These are phyloP conservation scores for Aspergillus sp. DNA, from an alignment of 2,329 filamentous ascomycete genomes.

Conservation along the genomic window DNA sequence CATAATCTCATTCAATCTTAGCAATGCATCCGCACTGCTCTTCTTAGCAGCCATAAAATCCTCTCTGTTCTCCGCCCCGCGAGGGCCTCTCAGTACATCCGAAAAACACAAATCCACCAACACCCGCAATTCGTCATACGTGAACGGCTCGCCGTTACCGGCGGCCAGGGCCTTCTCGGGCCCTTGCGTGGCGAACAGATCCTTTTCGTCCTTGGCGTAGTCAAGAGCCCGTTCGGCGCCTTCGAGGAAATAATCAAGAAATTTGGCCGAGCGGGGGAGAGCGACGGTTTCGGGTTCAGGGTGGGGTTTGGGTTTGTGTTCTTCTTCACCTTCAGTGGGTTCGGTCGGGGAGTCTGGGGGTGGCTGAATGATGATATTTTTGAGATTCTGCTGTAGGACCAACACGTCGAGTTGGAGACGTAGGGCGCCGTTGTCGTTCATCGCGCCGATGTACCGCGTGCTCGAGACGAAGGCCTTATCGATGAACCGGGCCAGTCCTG, in stretches of 20 bases:
- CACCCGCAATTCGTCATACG: slow-evolving; percentile 39
- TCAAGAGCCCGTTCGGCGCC: slow-evolving; percentile 38
- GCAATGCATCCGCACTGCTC: slow-evolving; percentile 36
- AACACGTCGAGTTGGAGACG: slow-evolving; percentile 89
- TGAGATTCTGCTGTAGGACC: slow-evolving; percentile 91
- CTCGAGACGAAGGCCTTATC: slow-evolving; percentile 71
- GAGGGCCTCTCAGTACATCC: slow-evolving; percentile 34
- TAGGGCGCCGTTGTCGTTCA: slow-evolving; percentile 77
- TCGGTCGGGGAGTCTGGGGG: slow-evolving; percentile 4
- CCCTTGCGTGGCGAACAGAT: slow-evolving; percentile 30
- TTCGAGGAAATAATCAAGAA: slow-evolving; percentile 42
- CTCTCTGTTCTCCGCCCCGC: slow-evolving; percentile 35
- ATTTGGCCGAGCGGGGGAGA: slow-evolving; percentile 38
- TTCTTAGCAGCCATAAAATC: slow-evolving; percentile 41
- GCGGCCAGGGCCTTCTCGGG: slow-evolving; percentile 24
- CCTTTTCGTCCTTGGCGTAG: slow-evolving; percentile 39
- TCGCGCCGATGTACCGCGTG: slow-evolving; percentile 61
- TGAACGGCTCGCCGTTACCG: slow-evolving; percentile 36
- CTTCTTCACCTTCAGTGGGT: slow-evolving; percentile 1
- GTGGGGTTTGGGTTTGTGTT: slow-evolving; percentile 4
- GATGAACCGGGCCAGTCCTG: slow-evolving; percentile 67
- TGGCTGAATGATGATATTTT: slow-evolving; percentile 61
- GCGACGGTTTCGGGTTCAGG: slow-evolving; percentile 25
- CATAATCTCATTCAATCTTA: slow-evolving; percentile 41
- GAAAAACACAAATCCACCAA: slow-evolving; percentile 41